Percentiles rank a stretch among this genome's conserved stretches.
phyloP scores from a whole-genome alignment of 2,329 filamentous ascomycete species.

The Curvularia eragrostidis region DNA sequence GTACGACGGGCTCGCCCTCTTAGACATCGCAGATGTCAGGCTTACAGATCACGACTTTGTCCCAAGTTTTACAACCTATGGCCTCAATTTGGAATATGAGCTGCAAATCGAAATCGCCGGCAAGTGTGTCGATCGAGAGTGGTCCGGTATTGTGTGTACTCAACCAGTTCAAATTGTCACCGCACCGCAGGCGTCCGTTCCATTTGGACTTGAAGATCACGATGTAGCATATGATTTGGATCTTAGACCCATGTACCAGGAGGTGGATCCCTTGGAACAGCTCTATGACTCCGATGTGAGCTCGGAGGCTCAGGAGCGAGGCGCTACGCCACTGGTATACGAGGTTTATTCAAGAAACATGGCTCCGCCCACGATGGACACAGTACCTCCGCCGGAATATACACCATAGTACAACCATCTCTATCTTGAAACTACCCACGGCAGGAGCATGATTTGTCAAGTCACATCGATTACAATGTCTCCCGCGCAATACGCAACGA shows the following conservation, averaged over 20 bases:
- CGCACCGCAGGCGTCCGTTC: slow-evolving; percentile 9
- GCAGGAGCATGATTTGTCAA: not conserved
- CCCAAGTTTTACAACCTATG: slow-evolving; percentile 39
- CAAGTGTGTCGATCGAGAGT: slow-evolving; percentile 37
- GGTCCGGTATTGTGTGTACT: slow-evolving; percentile 22
- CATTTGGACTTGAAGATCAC: not conserved
- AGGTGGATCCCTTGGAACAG: slow-evolving; percentile 16
- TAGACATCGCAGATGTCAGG: slow-evolving; percentile 15
- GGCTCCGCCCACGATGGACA: not conserved
- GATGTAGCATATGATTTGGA: slow-evolving; percentile 1
- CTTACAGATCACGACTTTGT: slow-evolving; percentile 16
- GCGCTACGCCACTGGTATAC: not conserved
- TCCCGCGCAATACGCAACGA: not conserved
- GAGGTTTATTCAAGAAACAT: slow-evolving; percentile 7
- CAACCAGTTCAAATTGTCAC: slow-evolving; percentile 30
- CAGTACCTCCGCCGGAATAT: slow-evolving; percentile 14
- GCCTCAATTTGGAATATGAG: slow-evolving; percentile 31
- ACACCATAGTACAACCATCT: not conserved
- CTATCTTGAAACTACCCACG: not conserved
- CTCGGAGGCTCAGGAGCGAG: not conserved
- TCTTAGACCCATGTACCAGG: slow-evolving; percentile 17
- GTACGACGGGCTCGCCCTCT: slow-evolving; percentile 24
- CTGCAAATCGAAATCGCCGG: slow-evolving; percentile 36
- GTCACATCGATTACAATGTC: too few relatives aligned
- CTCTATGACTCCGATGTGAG: not conserved